These are phyloP conservation scores for Podospora sp. DNA, from an alignment of 495 filamentous ascomycete genomes.

Conservation along the genomic window DNA sequence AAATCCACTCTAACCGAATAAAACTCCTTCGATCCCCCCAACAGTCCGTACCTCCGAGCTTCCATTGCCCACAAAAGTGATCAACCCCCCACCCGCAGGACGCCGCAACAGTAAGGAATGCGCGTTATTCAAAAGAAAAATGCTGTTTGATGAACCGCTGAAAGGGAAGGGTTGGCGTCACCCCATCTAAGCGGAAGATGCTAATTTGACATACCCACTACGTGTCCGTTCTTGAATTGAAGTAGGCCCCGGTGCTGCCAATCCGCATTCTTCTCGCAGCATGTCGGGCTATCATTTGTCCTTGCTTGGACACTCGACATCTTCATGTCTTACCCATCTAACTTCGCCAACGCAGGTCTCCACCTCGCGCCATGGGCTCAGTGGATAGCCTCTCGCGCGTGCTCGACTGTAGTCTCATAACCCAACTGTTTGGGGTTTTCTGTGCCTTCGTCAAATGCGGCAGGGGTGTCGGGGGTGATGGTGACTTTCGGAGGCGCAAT, in stretches of 20 bases:
- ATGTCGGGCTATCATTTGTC: background rate
- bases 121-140: background rate
- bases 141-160: background rate
- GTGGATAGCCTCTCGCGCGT: conserved; percentile 38
- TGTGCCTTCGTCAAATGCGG: conserved; percentile 24
- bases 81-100: background rate
- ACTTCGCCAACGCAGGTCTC: background rate
- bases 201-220: background rate
- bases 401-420: conserved; percentile 34
- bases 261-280: background rate
- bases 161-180: background rate
- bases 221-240: background rate
- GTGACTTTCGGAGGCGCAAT: conserved; percentile 38
- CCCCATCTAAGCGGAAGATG: background rate
- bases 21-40: background rate
- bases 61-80: background rate
- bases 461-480: conserved; percentile 47
- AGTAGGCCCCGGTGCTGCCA: background rate
- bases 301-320: background rate
- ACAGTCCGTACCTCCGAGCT: background rate
- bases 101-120: background rate
- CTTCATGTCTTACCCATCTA: background rate
- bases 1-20: background rate
- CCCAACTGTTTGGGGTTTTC: conserved; percentile 46
- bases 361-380: conserved; percentile 20